Conservation (phyloP, 208 protist genomes). For the Ichthyophonus hoferi region DNA sequence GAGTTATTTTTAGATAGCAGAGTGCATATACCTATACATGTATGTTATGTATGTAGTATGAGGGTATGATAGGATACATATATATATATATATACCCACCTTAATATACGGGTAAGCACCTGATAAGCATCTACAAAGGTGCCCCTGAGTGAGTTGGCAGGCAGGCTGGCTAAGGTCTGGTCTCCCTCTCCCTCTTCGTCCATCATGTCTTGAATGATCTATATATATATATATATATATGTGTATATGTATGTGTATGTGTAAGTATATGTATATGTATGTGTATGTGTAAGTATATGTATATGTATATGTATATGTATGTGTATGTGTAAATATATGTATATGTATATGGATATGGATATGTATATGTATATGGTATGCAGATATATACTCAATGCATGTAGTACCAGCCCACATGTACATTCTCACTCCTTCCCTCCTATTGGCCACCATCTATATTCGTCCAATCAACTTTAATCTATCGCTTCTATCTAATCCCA, state of each 20-base stretch:
- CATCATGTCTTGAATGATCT: slow-evolving; percentile 11
- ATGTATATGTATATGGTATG: neutral
- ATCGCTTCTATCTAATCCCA: neutral
- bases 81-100: neutral
- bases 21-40: neutral
- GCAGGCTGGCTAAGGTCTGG: neutral
- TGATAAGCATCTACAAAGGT: slow-evolving; percentile 1
- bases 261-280: neutral
- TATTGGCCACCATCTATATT: no score
- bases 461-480: no score
- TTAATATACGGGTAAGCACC: slow-evolving; percentile 17
- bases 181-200: slow-evolving; percentile 20
- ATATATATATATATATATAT: neutral
- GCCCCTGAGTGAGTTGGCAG: slow-evolving; percentile 5
- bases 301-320: no score
- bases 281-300: no score
- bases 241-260: neutral
- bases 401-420: neutral
- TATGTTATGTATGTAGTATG: neutral
- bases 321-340: neutral
- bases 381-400: neutral
- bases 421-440: neutral
- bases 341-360: neutral
- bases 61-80: neutral
- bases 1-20: neutral